Evolutionary conservation across 2,329 filamentous ascomycete species (phyloP).

Genomic region (Chrysoporthe deuterocubensis): DNA sequence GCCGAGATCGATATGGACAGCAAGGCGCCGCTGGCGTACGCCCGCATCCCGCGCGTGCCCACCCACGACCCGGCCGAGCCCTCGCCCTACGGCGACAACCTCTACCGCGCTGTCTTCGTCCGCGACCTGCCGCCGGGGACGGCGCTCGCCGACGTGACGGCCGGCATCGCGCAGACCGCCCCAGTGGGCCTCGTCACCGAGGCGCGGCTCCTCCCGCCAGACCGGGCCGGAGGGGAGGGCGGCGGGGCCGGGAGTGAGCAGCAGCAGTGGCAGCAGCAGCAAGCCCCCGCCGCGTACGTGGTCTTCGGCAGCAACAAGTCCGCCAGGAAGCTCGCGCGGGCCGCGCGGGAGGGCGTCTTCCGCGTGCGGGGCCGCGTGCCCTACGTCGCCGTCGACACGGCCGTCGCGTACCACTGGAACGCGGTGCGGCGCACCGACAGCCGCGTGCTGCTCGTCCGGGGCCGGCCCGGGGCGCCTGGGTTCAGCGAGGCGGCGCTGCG

Average conservation of each 20-base stretch:
- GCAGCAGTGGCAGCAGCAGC: no score
- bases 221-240: no score
- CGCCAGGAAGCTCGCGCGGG: background rate
- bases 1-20: background rate
- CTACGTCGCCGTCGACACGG: background rate
- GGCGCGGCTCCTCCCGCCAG: background rate
- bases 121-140: background rate
- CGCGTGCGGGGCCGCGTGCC: background rate
- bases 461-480: no score
- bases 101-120: background rate
- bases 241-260: no score
- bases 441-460: constrained; percentile 4
- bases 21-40: background rate
- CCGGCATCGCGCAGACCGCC: background rate
- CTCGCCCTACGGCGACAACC: background rate
- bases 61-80: background rate
- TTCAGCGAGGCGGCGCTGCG: background rate
- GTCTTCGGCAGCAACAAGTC: constrained; percentile 11
- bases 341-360: background rate
- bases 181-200: background rate
- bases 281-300: constrained; percentile 1
- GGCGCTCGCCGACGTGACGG: background rate
- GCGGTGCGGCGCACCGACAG: background rate
- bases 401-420: background rate
- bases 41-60: background rate